Evolutionary conservation across 1,284 basidiomycete species (phyloP), one percentile per base, ranked within the genome.

Genomic region (Melampsora larici-populina): DNA sequence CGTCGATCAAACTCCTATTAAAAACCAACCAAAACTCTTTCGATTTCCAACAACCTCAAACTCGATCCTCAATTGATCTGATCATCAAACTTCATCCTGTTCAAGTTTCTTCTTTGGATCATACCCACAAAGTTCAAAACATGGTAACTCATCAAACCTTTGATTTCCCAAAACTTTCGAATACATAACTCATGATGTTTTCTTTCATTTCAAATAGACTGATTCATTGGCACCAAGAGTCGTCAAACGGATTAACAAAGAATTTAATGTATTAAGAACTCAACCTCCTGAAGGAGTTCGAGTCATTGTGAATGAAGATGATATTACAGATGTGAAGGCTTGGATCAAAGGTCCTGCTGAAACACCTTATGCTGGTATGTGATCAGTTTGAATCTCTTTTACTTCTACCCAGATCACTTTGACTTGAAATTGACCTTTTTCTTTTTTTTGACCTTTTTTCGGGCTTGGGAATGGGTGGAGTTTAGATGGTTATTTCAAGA

Each of bases 221-320:
- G 66, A 70, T 43, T 63, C 36, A 43, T 43, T 78, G 1, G 68
- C 75, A 24, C 67, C 75, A 1, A 49, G 68, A 83, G 84, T 85
- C 21, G 82, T 86, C 62, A 84, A 86, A 31, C 83, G 85, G 21
- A 82, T 96, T 81, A 91, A 94, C 87, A 89, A 91, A 79, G 93
- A 96, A 86, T 87, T 94, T 74, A 87, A 86, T 43, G 89, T 91
- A 80, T 88, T 95, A 79, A 89, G 89, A 84, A 89, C 87, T 78
- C 90, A 87, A 79, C 93, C 93, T 63, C 91, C 91, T 18, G 93
- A 95, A 83, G 93, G 93, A 26, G 92, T 95, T 81, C 89, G 93
- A 81, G 87, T 95, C 60, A 88, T 90, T 71, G 89, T 91, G 1
- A 90, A 86, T 78, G 93, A 95, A 79, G 92, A 94, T 82, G 92